A percentile compares a stretch with the other conserved stretches of the same genome.
These are phyloP conservation scores for Paraphaeosphaeria sporulosa DNA, from an alignment of 2,329 filamentous ascomycete genomes.

Conservation along the genomic window DNA sequence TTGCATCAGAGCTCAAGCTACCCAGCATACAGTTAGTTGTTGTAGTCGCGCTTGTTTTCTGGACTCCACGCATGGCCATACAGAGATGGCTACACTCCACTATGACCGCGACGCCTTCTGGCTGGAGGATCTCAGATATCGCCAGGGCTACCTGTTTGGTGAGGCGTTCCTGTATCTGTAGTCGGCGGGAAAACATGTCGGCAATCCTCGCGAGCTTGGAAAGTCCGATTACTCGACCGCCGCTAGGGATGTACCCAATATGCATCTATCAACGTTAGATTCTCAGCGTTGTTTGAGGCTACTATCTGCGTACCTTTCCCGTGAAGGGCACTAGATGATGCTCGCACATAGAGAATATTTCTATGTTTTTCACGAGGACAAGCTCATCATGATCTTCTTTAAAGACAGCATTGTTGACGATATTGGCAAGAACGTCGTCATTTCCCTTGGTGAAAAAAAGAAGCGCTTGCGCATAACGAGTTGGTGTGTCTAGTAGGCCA, in stretches of 20 bases:
- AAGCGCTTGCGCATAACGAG: slow-evolving; percentile 92
- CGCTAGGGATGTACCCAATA: slow-evolving; percentile 94
- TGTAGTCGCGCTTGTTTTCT: slow-evolving; percentile 86
- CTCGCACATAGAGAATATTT: slow-evolving; percentile 93
- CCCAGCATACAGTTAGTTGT: slow-evolving; percentile 99
- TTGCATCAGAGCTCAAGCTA: slow-evolving; percentile 88
- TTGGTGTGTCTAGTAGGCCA: slow-evolving; percentile 72
- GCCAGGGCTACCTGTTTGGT: slow-evolving; percentile 96
- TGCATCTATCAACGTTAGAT: slow-evolving; percentile 74
- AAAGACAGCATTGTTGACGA: slow-evolving; percentile 94
- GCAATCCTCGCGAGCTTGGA: slow-evolving; percentile 96
- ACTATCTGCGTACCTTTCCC: slow-evolving; percentile 73
- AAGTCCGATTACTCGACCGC: slow-evolving; percentile 90
- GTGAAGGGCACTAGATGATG: slow-evolving; percentile 97
- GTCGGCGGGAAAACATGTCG: slow-evolving; percentile 91
- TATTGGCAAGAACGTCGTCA: slow-evolving; percentile 88
- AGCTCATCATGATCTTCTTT: slow-evolving; percentile 96
- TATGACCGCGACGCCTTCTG: slow-evolving; percentile 93
- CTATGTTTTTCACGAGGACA: slow-evolving; percentile 97
- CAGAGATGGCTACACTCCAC: slow-evolving; percentile 97
- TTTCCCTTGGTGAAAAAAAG: slow-evolving; percentile 97
- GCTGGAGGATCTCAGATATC: slow-evolving; percentile 89
- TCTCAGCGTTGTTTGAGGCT: slow-evolving; percentile 13
- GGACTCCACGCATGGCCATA: slow-evolving; percentile 97
- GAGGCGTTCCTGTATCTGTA: slow-evolving; percentile 95